phyloP scores from a whole-genome alignment of 1,139 yeast species.

The Fermentozyma sake region DNA sequence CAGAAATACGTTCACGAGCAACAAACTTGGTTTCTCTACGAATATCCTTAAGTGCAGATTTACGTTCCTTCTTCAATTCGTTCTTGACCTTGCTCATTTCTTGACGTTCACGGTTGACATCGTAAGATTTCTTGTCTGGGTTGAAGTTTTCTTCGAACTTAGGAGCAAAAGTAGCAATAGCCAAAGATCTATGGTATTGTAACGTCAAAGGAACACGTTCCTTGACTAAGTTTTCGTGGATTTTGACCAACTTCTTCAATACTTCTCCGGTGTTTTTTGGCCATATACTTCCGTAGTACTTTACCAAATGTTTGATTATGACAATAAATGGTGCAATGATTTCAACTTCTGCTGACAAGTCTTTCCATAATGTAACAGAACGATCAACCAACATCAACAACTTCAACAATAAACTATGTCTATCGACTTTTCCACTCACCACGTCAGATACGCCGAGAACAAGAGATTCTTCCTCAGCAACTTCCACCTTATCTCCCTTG shows the following conservation, averaged over 20 bases:
- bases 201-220: constrained; percentile 72
- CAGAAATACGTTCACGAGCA: constrained; percentile 79
- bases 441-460: constrained; percentile 18
- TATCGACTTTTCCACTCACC: constrained; percentile 13
- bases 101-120: constrained; percentile 73
- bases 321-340: constrained; percentile 38
- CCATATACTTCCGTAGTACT: constrained; percentile 23
- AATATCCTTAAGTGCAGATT: constrained; percentile 81
- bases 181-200: constrained; percentile 82
- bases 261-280: constrained; percentile 28
- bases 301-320: constrained; percentile 34
- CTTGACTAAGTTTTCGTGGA: constrained; percentile 31
- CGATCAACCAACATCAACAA: constrained; percentile 24
- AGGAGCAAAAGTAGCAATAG: constrained; percentile 84
- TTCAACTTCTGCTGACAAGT: constrained; percentile 60
- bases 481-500: constrained; percentile 10
- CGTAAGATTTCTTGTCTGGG: constrained; percentile 91
- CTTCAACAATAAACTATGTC: constrained; percentile 28
- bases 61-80: constrained; percentile 87
- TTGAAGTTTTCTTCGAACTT: constrained; percentile 94
- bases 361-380: constrained; percentile 52
- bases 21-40: constrained; percentile 85
- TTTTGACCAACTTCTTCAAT: constrained; percentile 46
- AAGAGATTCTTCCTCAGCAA: constrained; percentile 6
- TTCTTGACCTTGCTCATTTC: constrained; percentile 80